Evolutionary conservation across 2,329 filamentous ascomycete species (phyloP).

Genomic region (Ceratocystis harringtonii): DNA sequence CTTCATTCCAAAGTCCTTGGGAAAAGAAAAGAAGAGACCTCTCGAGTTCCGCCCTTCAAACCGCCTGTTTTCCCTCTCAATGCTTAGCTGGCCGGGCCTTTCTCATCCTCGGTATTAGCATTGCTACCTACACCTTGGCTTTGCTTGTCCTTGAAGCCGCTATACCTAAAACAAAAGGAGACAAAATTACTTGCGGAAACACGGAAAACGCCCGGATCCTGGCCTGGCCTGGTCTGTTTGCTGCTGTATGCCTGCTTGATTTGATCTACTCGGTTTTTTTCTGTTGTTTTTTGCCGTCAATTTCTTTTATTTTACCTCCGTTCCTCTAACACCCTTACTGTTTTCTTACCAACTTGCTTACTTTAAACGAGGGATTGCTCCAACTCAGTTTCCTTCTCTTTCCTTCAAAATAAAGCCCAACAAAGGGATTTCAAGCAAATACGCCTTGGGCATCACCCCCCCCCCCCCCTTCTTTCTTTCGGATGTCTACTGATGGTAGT

Average conservation of each 20-base stretch:
- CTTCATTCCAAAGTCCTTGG: background rate
- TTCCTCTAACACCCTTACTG: background rate
- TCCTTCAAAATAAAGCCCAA: background rate
- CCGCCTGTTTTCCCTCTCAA: background rate
- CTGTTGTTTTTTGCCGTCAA: background rate
- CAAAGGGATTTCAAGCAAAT: background rate
- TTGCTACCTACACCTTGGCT: background rate
- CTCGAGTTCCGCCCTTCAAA: background rate
- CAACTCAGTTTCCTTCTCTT: background rate
- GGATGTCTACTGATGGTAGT: background rate
- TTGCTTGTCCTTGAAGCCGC: background rate
- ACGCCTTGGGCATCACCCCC: background rate
- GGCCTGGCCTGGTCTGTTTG: no score
- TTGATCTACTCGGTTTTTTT: background rate
- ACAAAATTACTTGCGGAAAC: constrained; percentile 1
- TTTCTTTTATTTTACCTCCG: background rate
- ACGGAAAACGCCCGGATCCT: constrained; percentile 1
- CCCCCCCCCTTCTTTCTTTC: background rate
- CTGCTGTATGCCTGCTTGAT: background rate
- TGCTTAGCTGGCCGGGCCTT: background rate
- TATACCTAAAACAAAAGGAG: background rate
- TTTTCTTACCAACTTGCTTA: background rate
- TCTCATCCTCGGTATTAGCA: background rate
- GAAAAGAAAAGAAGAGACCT: background rate
- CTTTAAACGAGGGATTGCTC: background rate